Conservation (phyloP, 306 rosid genomes). For the Medicago arabica region DNA sequence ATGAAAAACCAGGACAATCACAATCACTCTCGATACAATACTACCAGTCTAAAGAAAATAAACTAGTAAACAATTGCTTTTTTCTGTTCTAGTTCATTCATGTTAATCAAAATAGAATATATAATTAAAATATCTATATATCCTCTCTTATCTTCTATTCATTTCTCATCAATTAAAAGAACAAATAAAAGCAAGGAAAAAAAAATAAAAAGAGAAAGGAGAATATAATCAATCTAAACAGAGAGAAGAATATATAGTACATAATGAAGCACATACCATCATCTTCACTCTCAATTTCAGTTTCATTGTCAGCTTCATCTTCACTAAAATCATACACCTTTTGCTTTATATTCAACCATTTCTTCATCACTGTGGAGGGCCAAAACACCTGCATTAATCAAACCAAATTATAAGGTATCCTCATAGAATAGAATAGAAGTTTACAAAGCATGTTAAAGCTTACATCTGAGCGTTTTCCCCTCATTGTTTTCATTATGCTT, state of each 20-base stretch:
- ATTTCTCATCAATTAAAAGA: too few relatives aligned
- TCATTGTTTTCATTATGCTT: slow-evolving; percentile 61
- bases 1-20: too few relatives aligned
- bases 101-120: too few relatives aligned
- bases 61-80: too few relatives aligned
- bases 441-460: slow-evolving; percentile 36
- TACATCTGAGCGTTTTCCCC: slow-evolving; percentile 85
- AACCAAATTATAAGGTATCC: slow-evolving; percentile 18
- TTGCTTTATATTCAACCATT: slow-evolving; percentile 92
- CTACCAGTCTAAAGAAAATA: too few relatives aligned
- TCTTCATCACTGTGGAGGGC: slow-evolving; percentile 93
- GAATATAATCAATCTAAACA: too few relatives aligned
- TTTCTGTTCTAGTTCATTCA: too few relatives aligned
- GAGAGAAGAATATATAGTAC: neutral
- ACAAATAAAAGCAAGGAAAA: too few relatives aligned
- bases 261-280: slow-evolving; percentile 48
- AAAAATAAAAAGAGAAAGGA: too few relatives aligned
- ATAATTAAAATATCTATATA: too few relatives aligned
- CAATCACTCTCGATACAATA: too few relatives aligned
- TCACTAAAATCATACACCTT: slow-evolving; percentile 84
- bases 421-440: slow-evolving; percentile 22
- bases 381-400: slow-evolving; percentile 72
- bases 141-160: too few relatives aligned
- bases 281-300: slow-evolving; percentile 91
- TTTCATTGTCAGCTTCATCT: slow-evolving; percentile 89